Evolutionary conservation across 352 stramenopile species (phyloP).

Genomic region (Aphanomyces euteiches): DNA sequence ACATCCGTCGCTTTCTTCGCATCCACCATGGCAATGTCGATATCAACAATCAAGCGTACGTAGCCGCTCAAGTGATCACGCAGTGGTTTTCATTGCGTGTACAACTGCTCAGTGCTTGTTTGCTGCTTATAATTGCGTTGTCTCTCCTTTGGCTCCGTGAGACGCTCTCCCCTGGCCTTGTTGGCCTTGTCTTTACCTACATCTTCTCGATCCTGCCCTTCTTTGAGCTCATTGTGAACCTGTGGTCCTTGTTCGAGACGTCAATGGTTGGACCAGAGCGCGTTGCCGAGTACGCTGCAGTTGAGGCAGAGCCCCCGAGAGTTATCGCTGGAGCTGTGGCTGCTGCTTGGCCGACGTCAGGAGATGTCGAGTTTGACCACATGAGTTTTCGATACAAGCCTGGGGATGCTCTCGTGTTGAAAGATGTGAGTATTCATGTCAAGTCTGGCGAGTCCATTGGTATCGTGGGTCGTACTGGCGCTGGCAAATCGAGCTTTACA

Average conservation of each 20-base stretch:
- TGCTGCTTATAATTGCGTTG: conserved; percentile 36
- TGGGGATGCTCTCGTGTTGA: conserved; percentile 42
- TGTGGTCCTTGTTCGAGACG: conserved; percentile 61
- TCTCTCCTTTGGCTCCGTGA: conserved; percentile 48
- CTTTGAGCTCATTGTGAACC: conserved; percentile 74
- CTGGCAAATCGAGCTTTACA: conserved; percentile 69
- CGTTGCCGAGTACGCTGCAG: conserved; percentile 43
- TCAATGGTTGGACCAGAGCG: conserved; percentile 46
- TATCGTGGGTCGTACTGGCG: conserved; percentile 73
- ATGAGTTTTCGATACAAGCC: conserved; percentile 89
- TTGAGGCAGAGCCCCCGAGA: conserved; percentile 37
- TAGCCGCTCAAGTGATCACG: conserved; percentile 23
- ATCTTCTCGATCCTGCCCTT: conserved; percentile 81
- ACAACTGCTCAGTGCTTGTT: conserved; percentile 39
- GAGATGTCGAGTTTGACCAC: conserved; percentile 84
- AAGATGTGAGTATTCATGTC: conserved; percentile 45
- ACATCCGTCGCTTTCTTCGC: conserved; percentile 48
- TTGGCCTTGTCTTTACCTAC: conserved; percentile 87
- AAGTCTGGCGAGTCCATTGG: conserved; percentile 58
- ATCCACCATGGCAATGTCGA: conserved; percentile 38
- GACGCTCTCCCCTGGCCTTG: conserved; percentile 56
- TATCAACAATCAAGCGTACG: not conserved
- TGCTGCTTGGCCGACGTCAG: conserved; percentile 81
- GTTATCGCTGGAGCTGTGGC: conserved; percentile 39
- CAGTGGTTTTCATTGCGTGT: conserved; percentile 39